phyloP scores from a whole-genome alignment of 164 flowering plant genomes.

The Berberis thunbergii region DNA sequence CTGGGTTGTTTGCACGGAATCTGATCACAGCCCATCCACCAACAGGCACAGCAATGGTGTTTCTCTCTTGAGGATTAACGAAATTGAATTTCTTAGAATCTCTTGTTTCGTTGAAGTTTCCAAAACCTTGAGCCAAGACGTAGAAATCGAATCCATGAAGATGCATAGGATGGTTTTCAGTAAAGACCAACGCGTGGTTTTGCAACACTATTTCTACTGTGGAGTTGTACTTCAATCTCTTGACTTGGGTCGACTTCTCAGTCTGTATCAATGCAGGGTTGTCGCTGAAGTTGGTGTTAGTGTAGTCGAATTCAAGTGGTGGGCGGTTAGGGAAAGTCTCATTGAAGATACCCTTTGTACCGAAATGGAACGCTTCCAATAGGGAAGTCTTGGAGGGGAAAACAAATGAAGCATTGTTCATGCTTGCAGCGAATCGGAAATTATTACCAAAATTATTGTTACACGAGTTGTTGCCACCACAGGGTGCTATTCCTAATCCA shows the following conservation, averaged over 20 bases:
- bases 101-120: slow-evolving; percentile 22
- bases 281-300: neutral
- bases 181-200: slow-evolving; percentile 6
- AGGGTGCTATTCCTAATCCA: slow-evolving; percentile 36
- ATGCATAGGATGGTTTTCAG: slow-evolving; percentile 19
- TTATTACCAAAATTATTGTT: slow-evolving; percentile 15
- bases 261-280: neutral
- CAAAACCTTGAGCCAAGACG: slow-evolving; percentile 29
- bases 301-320: neutral
- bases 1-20: slow-evolving; percentile 35
- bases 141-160: slow-evolving; percentile 31
- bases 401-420: slow-evolving; percentile 7
- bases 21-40: slow-evolving; percentile 39
- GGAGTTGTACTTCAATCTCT: slow-evolving; percentile 4
- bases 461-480: slow-evolving; percentile 31
- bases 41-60: slow-evolving; percentile 23
- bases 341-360: neutral
- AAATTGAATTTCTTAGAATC: slow-evolving; percentile 29
- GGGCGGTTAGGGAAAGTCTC: slow-evolving; percentile 1
- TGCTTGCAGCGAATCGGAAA: slow-evolving; percentile 26
- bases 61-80: slow-evolving; percentile 27
- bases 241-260: neutral
- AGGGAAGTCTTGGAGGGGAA: neutral
- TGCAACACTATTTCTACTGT: slow-evolving; percentile 17
- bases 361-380: slow-evolving; percentile 1